Conservation (phyloP, 2,329 filamentous ascomycete species). For the Graphilbum fragrans region DNA sequence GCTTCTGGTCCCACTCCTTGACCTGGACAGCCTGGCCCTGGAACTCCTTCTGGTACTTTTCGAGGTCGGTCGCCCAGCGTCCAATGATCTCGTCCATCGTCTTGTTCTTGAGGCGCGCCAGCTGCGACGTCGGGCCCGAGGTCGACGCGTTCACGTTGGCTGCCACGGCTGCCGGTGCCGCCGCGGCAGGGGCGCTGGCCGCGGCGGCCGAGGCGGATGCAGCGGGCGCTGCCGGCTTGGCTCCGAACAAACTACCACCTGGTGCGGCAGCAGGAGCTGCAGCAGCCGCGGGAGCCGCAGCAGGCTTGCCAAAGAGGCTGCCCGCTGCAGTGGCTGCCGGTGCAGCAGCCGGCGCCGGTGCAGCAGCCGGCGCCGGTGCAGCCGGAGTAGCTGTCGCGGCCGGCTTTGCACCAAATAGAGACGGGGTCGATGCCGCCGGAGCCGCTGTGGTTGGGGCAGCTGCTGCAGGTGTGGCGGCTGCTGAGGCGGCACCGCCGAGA, state of each 20-base stretch:
- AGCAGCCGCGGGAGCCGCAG: slow-evolving; percentile 1
- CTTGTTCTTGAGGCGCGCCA: slow-evolving; percentile 91
- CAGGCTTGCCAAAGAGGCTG: background rate
- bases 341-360: background rate
- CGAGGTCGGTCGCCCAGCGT: slow-evolving; percentile 87
- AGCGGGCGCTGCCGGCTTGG: slow-evolving; percentile 10
- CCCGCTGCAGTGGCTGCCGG: background rate
- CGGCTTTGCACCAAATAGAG: slow-evolving; percentile 4
- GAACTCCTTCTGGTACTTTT: slow-evolving; percentile 95
- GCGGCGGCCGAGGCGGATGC: slow-evolving; percentile 16
- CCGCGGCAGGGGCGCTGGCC: slow-evolving; percentile 5
- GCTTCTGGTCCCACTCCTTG: slow-evolving; percentile 77
- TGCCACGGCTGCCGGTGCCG: slow-evolving; percentile 1
- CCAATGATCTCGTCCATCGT: slow-evolving; percentile 99
- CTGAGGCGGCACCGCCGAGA: background rate
- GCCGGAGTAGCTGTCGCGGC: background rate
- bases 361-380: background rate
- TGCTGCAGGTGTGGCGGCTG: background rate
- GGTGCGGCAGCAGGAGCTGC: slow-evolving; percentile 6
- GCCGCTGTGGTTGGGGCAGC: background rate
- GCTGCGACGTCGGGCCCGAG: slow-evolving; percentile 66
- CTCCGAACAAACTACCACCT: slow-evolving; percentile 6
- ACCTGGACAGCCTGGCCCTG: slow-evolving; percentile 81
- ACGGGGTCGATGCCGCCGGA: background rate
- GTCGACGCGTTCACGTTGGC: slow-evolving; percentile 56